Base-by-base conservation (phyloP, 495 filamentous ascomycete genomes). In the Xylaria nigripes region DNA sequence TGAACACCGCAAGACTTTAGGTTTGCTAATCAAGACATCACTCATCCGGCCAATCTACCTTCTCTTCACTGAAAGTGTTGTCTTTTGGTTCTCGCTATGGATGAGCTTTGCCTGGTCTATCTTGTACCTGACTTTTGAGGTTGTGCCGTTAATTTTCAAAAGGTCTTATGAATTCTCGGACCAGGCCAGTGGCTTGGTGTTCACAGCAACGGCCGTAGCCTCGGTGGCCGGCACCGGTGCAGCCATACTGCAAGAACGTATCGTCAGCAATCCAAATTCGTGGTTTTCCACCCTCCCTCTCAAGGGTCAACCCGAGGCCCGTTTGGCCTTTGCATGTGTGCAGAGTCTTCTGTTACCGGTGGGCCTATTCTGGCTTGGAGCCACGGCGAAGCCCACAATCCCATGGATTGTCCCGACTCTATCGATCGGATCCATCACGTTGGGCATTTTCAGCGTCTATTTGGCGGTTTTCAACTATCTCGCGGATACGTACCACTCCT, bases 401-500 rank as follows among this genome's bases (percentile, higher is more conserved):
- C 73, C 73, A 47, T 81, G 79, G 78, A 71, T 78, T 30, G 71
- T 76, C 30, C 78, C 80, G 1, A 75, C 82, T 19, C 71, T 83
- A 25, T 79, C 78, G 2, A 69, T 74, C 0, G 55, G 68, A 0
- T 63, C 77, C 10, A 72, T 83, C 22, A 80, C 80, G 0, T 55
- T 77, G 18, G 81, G 81, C 6, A 73, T 80, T 58, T 68, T 80
- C 45, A 73, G 65, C 47, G 72, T 72, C 21, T 85, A 86, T 63
- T 78, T 84, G 61, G 81, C 80, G 40, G 79, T 84, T 45, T 82
- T 85, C 66, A 85, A 81, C 4, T 89, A 89, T 58, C 68, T 73
- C 36, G 64, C 59, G 6, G 72, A 74, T 58, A 56, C 62, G 9
- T 74, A 74, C 56, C 51, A 59, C 2, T 62, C 60, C 21, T 73